phyloP scores from a whole-genome alignment of 1,284 basidiomycete genomes.

The Cryptococcus maquisensis region DNA sequence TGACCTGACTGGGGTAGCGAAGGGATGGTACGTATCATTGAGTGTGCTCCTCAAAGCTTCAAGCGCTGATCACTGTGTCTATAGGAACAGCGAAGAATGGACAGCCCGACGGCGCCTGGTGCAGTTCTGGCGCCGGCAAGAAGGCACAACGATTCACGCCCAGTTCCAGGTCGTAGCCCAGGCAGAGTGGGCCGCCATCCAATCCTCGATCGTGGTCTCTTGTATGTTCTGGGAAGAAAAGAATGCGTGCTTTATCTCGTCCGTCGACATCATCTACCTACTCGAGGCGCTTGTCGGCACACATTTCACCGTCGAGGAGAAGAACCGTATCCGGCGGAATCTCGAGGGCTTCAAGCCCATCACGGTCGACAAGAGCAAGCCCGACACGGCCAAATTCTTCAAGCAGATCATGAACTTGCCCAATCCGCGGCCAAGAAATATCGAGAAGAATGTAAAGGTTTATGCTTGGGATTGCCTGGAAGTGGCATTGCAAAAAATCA shows the following conservation, averaged over 20 bases:
- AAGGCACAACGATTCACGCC: constrained; percentile 52
- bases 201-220: constrained; percentile 56
- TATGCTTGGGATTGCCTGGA: constrained; percentile 85
- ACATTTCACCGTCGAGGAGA: constrained; percentile 88
- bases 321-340: constrained; percentile 91
- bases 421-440: constrained; percentile 88
- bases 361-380: constrained; percentile 82
- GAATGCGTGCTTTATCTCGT: constrained; percentile 80
- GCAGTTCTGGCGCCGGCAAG: constrained; percentile 55
- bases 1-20: constrained; percentile 53
- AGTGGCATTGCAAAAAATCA: constrained; percentile 82
- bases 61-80: neutral
- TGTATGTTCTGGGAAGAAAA: constrained; percentile 84
- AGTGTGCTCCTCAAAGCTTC: neutral
- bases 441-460: constrained; percentile 96
- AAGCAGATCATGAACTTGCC: constrained; percentile 93
- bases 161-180: constrained; percentile 52
- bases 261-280: constrained; percentile 90
- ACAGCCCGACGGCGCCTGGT: constrained; percentile 51
- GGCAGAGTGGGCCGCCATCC: constrained; percentile 49
- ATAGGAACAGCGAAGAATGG: constrained; percentile 53
- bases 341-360: constrained; percentile 86
- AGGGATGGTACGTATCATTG: constrained; percentile 50
- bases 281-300: constrained; percentile 81
- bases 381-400: constrained; percentile 78